phyloP scores from a whole-genome alignment of 163 green algal genomes.

The Chloromonas sp. region DNA sequence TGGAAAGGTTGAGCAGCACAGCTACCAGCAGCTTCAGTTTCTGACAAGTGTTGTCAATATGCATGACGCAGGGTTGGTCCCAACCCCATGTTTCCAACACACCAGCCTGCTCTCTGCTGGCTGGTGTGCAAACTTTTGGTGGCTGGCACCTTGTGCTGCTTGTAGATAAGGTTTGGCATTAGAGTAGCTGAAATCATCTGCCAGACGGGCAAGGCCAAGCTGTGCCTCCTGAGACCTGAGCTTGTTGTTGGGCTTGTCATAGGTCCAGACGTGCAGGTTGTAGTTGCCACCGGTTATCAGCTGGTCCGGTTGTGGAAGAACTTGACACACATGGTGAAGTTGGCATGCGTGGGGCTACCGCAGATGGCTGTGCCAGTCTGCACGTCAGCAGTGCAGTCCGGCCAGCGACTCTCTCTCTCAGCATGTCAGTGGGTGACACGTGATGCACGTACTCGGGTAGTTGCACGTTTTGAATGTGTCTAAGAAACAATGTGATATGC shows the following conservation, averaged over 20 bases:
- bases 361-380: constrained; percentile 67
- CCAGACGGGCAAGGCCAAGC: constrained; percentile 33
- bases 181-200: background rate
- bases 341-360: constrained; percentile 57
- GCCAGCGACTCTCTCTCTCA: too few species aligned
- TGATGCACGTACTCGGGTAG: too few species aligned
- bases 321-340: constrained; percentile 58
- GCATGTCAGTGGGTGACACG: too few species aligned
- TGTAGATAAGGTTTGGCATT: background rate
- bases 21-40: background rate
- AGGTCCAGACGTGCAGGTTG: constrained; percentile 73
- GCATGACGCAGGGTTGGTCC: background rate
- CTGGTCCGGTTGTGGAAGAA: constrained; percentile 70
- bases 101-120: background rate
- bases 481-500: too few species aligned
- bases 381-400: constrained; percentile 57
- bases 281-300: constrained; percentile 70
- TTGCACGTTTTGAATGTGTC: too few species aligned
- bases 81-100: background rate
- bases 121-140: background rate
- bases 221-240: constrained; percentile 51
- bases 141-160: too few species aligned
- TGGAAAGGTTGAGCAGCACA: constrained; percentile 14
- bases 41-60: too few species aligned
- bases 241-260: constrained; percentile 68